Base-by-base conservation (phyloP, 495 filamentous ascomycete species). In the Aspergillus biplanus region DNA sequence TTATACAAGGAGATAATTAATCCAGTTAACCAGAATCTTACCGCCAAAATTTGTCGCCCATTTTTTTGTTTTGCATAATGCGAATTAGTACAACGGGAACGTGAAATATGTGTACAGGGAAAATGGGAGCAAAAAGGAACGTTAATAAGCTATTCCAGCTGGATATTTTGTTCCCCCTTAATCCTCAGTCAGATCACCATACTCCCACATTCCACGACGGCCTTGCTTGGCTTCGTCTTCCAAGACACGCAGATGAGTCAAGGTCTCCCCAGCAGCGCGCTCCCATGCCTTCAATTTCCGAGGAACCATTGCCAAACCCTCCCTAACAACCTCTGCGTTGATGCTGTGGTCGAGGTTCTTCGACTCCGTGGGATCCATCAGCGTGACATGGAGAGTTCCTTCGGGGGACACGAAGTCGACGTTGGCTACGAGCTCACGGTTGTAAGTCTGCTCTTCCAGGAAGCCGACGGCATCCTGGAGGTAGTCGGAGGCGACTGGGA, bases 191-290 rank as follows among this genome's bases (percentile, higher is more conserved):
- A 96, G 79, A 76, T 98, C 96, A 61, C 96, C 96, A 79, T 98
- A 98, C 82, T 98, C 93, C 93, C 93, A 98, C 82, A 97, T 94
- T 49, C 96, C 96, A 58, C 86, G 81, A 60, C 90, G 85, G 63
- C 86, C 86, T 8, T 82, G 74, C 82, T 92, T 95, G 4, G 96
- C 95, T 75, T 87, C 82, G 15, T 83, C 77, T 78, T 97, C 87
- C 60, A 85, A 84, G 68, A 83, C 82, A 63, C 79, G 86, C 60
- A 97, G 81, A 58, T 76, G 71, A 9, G 75, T 85, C 65, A 98
- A 75, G 16, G 91, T 85, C 33, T 90, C 87, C 59, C 82, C 82
- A 31, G 87, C 89, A 7, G 87, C 88, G 42, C 86, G 80, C 80
- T 99, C 95, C 90, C 92, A 99, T 4, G 87, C 81, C 83, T 90